A percentile compares a stretch with the other conserved stretches of the same genome.
Conservation (phyloP, 2,329 filamentous ascomycete species). For the Metarhizium album region DNA sequence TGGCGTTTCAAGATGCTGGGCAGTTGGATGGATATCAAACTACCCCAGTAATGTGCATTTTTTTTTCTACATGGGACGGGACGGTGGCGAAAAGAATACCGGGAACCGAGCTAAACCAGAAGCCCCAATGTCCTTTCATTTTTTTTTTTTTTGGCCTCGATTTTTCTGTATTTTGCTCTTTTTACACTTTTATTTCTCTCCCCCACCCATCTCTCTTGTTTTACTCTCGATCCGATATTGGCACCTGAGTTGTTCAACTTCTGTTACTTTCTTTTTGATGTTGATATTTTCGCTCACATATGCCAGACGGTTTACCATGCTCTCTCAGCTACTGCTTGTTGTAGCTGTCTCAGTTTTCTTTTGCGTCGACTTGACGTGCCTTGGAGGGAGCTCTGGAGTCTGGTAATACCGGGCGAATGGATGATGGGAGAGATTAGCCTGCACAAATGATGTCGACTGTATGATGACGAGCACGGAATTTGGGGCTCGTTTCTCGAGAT, state of each 20-base stretch:
- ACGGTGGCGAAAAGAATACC: not conserved
- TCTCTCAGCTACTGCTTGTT: not conserved
- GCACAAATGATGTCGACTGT: not conserved
- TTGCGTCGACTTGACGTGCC: not conserved
- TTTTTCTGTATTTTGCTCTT: not conserved
- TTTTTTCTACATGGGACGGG: not conserved
- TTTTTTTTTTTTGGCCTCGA: constrained; percentile 9
- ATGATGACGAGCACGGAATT: not conserved
- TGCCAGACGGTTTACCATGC: not conserved
- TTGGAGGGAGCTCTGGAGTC: not conserved
- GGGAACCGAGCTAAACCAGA: constrained; percentile 1
- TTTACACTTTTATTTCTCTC: too few species aligned
- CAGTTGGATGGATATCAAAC: constrained; percentile 11
- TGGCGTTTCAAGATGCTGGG: constrained; percentile 19
- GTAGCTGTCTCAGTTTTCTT: not conserved
- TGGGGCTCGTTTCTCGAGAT: not conserved
- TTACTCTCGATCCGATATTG: constrained; percentile 7
- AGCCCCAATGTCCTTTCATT: constrained; percentile 2
- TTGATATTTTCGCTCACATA: constrained; percentile 4
- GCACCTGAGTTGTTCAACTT: constrained; percentile 19
- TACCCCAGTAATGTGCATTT: not conserved
- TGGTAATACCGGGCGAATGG: not conserved
- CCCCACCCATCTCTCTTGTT: not conserved
- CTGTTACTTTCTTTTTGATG: constrained; percentile 6
- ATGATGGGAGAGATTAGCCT: not conserved